Conservation (phyloP, 208 protist species). For the Strigomonas culicis region DNA sequence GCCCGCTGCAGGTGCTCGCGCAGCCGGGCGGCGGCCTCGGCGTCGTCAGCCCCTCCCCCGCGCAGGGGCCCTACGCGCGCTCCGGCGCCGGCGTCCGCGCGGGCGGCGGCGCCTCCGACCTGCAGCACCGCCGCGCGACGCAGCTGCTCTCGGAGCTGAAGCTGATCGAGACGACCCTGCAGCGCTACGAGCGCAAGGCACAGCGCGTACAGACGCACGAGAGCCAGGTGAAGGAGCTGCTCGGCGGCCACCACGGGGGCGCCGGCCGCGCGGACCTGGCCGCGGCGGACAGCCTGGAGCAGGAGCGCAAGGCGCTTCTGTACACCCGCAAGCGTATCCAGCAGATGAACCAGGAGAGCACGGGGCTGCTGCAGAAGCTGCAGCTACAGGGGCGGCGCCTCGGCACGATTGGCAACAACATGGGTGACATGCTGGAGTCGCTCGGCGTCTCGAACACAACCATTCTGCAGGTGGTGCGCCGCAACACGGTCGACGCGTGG, state of each 20-base stretch:
- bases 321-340: slow-evolving; percentile 62
- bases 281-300: slow-evolving; percentile 43
- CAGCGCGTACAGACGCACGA: slow-evolving; percentile 32
- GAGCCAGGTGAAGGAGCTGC: slow-evolving; percentile 40
- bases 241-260: slow-evolving; percentile 25
- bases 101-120: slow-evolving; percentile 22
- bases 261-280: slow-evolving; percentile 22
- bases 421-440: slow-evolving; percentile 67
- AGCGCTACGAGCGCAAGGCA: slow-evolving; percentile 31
- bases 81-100: background rate
- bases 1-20: background rate
- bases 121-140: slow-evolving; percentile 56
- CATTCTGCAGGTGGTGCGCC: slow-evolving; percentile 70
- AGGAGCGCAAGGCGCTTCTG: slow-evolving; percentile 59
- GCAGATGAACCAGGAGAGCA: slow-evolving; percentile 64
- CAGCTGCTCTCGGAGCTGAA: slow-evolving; percentile 63
- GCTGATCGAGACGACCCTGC: slow-evolving; percentile 41
- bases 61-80: background rate
- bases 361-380: slow-evolving; percentile 57
- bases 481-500: slow-evolving; percentile 79
- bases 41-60: background rate
- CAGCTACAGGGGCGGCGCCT: slow-evolving; percentile 59
- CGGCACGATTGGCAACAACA: slow-evolving; percentile 46
- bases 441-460: slow-evolving; percentile 78
- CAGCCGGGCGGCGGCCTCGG: background rate